Evolutionary conservation across 2,329 filamentous ascomycete species (phyloP).

Genomic region (Pestalotiopsis sp.): DNA sequence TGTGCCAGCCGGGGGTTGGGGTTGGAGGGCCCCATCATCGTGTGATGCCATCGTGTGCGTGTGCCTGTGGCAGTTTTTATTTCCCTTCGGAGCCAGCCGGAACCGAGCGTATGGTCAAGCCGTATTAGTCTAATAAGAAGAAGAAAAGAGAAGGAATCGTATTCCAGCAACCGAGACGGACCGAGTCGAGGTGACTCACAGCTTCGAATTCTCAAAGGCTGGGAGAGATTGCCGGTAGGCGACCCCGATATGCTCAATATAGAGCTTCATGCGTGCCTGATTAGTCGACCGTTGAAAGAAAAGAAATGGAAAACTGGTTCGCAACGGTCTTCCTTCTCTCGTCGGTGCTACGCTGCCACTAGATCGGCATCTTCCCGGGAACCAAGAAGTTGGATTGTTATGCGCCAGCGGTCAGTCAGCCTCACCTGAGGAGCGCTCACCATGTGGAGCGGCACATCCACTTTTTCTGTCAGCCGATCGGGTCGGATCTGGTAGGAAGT

Average conservation of each 20-base stretch:
- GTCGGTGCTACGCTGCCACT: too few relatives aligned
- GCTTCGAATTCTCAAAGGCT: not conserved
- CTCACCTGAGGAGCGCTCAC: not conserved
- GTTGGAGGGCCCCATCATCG: not conserved
- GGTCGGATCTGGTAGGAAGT: conserved; percentile 5
- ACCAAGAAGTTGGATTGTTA: not conserved
- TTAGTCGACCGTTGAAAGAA: not conserved
- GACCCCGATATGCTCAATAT: not conserved
- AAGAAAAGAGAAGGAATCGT: not conserved
- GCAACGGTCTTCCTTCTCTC: too few relatives aligned
- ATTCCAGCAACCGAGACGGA: not conserved
- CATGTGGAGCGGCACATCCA: not conserved
- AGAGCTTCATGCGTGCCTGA: not conserved
- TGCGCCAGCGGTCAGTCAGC: conserved; percentile 5
- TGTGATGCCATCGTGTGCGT: not conserved
- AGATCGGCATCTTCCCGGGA: not conserved
- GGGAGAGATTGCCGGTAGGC: not conserved
- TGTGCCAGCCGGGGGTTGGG: not conserved
- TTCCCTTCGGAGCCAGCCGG: not conserved
- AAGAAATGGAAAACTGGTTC: not conserved
- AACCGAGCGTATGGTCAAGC: not conserved
- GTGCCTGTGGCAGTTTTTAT: not conserved
- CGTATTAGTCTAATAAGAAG: not conserved
- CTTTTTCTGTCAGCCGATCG: conserved; percentile 2
- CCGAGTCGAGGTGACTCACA: not conserved